phyloP scores from a whole-genome alignment of 495 filamentous ascomycete species.

The Hypoxylon intermedium region DNA sequence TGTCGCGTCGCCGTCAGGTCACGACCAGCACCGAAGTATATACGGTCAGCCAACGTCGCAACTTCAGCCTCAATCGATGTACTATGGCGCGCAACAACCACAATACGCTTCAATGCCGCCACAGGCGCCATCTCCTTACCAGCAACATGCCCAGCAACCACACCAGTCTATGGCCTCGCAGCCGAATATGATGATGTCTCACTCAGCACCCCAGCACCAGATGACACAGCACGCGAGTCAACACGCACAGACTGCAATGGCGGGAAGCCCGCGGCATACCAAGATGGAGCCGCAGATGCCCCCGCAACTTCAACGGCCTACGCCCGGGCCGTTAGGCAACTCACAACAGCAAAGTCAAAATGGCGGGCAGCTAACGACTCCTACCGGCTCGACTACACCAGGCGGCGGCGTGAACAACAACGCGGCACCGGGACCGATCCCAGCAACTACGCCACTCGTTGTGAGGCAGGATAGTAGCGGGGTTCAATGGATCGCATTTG shows the following conservation, averaged over 20 bases:
- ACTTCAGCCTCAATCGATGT: slow-evolving; percentile 74
- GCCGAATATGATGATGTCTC: slow-evolving; percentile 64
- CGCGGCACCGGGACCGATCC: slow-evolving; percentile 96
- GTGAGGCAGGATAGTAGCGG: slow-evolving; percentile 95
- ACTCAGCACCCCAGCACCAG: slow-evolving; percentile 59
- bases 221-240: slow-evolving; percentile 55
- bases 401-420: slow-evolving; percentile 74
- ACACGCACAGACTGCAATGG: slow-evolving; percentile 60
- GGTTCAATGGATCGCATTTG: slow-evolving; percentile 98
- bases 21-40: slow-evolving; percentile 86
- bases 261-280: slow-evolving; percentile 65
- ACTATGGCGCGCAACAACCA: slow-evolving; percentile 68
- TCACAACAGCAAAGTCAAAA: slow-evolving; percentile 55
- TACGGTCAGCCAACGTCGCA: slow-evolving; percentile 83
- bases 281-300: slow-evolving; percentile 69
- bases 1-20: slow-evolving; percentile 85
- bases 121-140: slow-evolving; percentile 77
- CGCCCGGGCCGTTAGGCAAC: slow-evolving; percentile 60
- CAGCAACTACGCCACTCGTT: slow-evolving; percentile 94
- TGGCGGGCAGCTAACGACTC: slow-evolving; percentile 62
- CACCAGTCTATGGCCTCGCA: slow-evolving; percentile 67
- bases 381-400: slow-evolving; percentile 46
- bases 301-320: slow-evolving; percentile 63
- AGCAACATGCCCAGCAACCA: slow-evolving; percentile 73
- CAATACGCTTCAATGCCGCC: slow-evolving; percentile 72